A percentile compares a stretch with the other conserved stretches of the same genome.
Conservation (phyloP, 148 eudicot species). For the Bassia scoparia region DNA sequence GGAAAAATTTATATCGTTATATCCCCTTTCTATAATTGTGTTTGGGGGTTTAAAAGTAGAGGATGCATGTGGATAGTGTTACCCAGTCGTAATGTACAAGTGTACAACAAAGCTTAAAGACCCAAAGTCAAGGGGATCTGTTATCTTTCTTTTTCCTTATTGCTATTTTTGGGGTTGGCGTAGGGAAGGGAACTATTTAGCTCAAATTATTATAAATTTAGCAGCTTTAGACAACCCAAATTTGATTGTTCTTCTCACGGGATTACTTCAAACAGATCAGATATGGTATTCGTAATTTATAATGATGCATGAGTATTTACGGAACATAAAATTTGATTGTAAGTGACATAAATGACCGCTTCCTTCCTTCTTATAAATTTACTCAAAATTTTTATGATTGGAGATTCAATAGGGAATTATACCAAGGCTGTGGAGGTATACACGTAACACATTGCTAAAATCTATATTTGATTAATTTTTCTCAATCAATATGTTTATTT, state of each 20-base stretch:
- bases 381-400: constrained; percentile 61
- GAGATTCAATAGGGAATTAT: constrained; percentile 65
- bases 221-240: not conserved
- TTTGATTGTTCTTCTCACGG: not conserved
- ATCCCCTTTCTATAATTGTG: too few species aligned
- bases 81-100: too few species aligned
- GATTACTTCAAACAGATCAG: not conserved
- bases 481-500: not conserved
- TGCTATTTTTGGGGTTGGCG: not conserved
- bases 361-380: too few species aligned
- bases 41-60: too few species aligned
- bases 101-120: too few species aligned
- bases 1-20: too few species aligned
- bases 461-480: not conserved
- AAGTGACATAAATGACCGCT: not conserved
- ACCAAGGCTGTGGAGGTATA: constrained; percentile 75
- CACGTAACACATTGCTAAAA: not conserved
- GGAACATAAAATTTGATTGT: not conserved
- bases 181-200: too few species aligned
- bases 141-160: too few species aligned
- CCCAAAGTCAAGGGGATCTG: too few species aligned
- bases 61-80: too few species aligned
- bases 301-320: not conserved
- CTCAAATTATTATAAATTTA: too few species aligned
- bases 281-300: not conserved